Evolutionary conservation across 23 red algal species (phyloP).

Genomic region (Gracilaria gracilis): DNA sequence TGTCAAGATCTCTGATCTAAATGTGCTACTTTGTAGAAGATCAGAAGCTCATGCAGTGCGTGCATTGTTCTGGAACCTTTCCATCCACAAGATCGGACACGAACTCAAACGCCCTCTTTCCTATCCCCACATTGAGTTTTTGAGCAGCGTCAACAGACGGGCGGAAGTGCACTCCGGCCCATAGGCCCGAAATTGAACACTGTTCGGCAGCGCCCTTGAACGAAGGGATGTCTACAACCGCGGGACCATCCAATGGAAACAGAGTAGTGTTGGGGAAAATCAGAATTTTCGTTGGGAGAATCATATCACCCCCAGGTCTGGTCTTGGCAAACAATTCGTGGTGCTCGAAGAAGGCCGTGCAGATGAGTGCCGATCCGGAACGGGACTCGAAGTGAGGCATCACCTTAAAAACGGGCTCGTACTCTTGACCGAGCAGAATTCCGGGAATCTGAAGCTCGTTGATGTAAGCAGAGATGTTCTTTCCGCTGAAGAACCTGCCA

Average conservation of each 20-base stretch:
- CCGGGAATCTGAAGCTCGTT: background rate
- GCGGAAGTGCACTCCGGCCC: constrained; percentile 51
- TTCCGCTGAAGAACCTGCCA: constrained; percentile 14
- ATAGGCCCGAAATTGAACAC: constrained; percentile 36
- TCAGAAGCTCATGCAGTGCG: constrained; percentile 14
- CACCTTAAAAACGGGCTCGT: constrained; percentile 19
- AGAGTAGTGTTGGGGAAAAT: background rate
- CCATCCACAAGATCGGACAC: constrained; percentile 5
- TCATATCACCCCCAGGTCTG: constrained; percentile 5
- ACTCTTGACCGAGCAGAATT: background rate
- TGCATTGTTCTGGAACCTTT: constrained; percentile 16
- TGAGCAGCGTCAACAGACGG: constrained; percentile 42
- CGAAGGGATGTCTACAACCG: constrained; percentile 2
- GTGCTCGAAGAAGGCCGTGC: constrained; percentile 22
- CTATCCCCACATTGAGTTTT: constrained; percentile 17
- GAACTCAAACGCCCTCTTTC: background rate
- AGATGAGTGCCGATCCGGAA: constrained; percentile 39
- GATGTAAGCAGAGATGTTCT: constrained; percentile 16
- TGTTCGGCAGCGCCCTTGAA: constrained; percentile 26
- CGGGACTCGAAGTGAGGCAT: constrained; percentile 52
- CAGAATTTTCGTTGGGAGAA: constrained; percentile 6
- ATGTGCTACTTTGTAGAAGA: too few relatives aligned
- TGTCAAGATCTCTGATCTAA: too few relatives aligned
- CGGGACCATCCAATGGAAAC: background rate
- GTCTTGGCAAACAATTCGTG: constrained; percentile 36